These are phyloP conservation scores for Fonsecaea erecta DNA, from an alignment of 2,329 filamentous ascomycete species.

Conservation along the genomic window DNA sequence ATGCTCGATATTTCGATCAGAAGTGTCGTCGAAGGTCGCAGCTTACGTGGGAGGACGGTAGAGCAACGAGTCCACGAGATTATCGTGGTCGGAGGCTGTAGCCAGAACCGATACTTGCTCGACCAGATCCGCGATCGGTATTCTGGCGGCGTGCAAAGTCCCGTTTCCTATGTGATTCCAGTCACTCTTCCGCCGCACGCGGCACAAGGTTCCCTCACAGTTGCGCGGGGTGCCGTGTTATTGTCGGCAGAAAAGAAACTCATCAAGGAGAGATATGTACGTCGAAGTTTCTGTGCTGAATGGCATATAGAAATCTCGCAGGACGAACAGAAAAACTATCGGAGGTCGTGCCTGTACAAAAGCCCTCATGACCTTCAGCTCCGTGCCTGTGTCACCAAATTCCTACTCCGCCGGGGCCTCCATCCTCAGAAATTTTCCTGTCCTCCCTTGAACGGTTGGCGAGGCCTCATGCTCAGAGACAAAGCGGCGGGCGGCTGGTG, in stretches of 20 bases:
- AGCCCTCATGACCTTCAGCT: neutral
- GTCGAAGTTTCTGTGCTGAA: neutral
- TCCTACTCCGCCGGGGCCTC: neutral
- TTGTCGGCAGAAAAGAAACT: neutral
- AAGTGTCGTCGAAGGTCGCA: neutral
- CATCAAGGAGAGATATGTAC: neutral
- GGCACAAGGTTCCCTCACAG: neutral
- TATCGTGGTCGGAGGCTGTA: slow-evolving; percentile 11
- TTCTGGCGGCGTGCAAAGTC: neutral
- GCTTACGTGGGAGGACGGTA: neutral
- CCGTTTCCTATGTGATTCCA: neutral
- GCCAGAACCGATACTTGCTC: slow-evolving; percentile 4
- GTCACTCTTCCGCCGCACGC: neutral
- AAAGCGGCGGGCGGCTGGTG: neutral
- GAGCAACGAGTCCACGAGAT: neutral
- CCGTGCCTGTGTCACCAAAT: neutral
- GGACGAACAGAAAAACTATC: neutral
- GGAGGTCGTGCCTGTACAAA: neutral
- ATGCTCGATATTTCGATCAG: slow-evolving; percentile 2
- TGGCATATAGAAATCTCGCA: neutral
- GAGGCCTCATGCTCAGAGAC: neutral
- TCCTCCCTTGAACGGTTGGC: neutral
- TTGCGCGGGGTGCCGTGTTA: slow-evolving; percentile 1
- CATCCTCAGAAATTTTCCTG: neutral
- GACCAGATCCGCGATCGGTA: neutral